Conservation (phyloP, 306 rosid genomes). For the Medicago lupulina region DNA sequence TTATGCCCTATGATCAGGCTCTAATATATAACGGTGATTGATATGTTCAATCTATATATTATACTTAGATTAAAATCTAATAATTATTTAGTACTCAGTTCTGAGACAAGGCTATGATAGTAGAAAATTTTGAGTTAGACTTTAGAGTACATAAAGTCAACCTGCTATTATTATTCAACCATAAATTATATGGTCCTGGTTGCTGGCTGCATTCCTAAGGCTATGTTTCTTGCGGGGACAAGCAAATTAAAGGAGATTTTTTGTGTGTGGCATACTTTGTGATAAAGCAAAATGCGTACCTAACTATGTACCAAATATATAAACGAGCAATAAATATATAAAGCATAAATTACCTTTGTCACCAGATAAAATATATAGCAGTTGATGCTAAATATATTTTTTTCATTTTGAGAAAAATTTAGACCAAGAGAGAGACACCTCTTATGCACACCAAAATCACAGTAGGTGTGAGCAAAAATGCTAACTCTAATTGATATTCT, state of each 20-base stretch:
- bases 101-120: background rate
- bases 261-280: constrained; percentile 38
- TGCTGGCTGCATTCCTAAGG: constrained; percentile 34
- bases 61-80: background rate
- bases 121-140: background rate
- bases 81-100: background rate
- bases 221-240: constrained; percentile 33
- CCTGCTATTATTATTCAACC: constrained; percentile 35
- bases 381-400: background rate
- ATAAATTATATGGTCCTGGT: constrained; percentile 32
- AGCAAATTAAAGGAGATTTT: constrained; percentile 30
- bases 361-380: background rate
- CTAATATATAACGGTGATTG: constrained; percentile 2
- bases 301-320: constrained; percentile 27
- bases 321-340: constrained; percentile 13
- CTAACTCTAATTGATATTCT: too few species aligned
- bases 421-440: too few species aligned
- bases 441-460: too few species aligned
- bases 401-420: too few species aligned
- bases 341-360: constrained; percentile 4
- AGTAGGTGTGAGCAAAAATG: too few species aligned
- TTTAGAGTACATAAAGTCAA: constrained; percentile 34
- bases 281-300: constrained; percentile 45
- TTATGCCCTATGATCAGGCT: background rate
- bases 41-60: background rate